Base-by-base conservation (phyloP, 2,329 filamentous ascomycete species). In the Ceratocystis colombiana region DNA sequence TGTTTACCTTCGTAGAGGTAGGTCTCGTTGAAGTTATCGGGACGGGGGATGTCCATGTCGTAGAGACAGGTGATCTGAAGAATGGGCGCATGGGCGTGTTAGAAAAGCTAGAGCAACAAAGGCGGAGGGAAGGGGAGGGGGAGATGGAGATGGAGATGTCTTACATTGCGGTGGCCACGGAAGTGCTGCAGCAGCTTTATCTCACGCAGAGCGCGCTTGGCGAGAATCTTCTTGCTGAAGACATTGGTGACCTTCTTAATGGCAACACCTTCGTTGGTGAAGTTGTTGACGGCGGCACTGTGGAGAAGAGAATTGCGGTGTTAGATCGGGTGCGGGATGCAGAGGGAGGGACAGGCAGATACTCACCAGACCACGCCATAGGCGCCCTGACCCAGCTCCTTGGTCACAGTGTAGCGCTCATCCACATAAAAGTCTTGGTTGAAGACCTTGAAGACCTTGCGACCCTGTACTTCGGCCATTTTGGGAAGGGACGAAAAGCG, bases 181-280 rank as follows among this genome's bases (percentile, higher is more conserved):
- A 99, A 99, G 78, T 99, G 94, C 80, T 97, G 93, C 70, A 99
- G 82, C 71, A 99, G 84, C 84, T 97, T 99, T 79, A 99, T 97
- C 80, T 99, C 94, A 77, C 94, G 87, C 81, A 99, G 78, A 62
- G 94, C 94, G 74, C 94, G 89, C 86, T 99, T 99, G 73, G 94
- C 94, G 71, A 99, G 83, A 72, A 99, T 99, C 85, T 97, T 97
- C 81, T 99, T 99, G 84, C 91, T 96, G 79, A 99, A 99, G 73
- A 99, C 93, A 88, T 99, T 99, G 80, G 94, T 99, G 76, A 99
- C 90, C 79, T 99, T 99, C 79, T 99, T 99, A 82, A 99, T 94
- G 73, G 94, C 94, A 69, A 99, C 92, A 50, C 93, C 92, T 75
- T 99, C 94, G 73, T 86, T 88, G 41, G 89, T 95, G 76, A 91